Evolutionary conservation across 495 filamentous ascomycete species (phyloP).

Genomic region (Margaritispora aquatica): DNA sequence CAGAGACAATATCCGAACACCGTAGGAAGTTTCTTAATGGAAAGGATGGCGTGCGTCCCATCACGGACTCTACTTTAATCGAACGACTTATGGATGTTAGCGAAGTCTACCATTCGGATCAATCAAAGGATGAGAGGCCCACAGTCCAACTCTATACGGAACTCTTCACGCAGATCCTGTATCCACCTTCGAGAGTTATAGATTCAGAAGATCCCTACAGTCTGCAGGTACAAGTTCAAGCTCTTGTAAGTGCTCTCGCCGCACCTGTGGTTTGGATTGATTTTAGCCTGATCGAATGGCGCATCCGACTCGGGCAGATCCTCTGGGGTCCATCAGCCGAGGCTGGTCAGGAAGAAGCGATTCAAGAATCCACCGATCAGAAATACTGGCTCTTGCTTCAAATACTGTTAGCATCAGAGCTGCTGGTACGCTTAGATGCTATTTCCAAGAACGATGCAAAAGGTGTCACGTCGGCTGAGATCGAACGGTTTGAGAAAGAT

Average conservation of each 20-base stretch:
- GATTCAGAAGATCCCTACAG: conserved; percentile 53
- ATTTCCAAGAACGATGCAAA: conserved; percentile 52
- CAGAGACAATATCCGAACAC: conserved; percentile 35
- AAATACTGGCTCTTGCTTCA: conserved; percentile 78
- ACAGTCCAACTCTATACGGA: conserved; percentile 45
- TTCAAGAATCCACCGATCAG: conserved; percentile 43
- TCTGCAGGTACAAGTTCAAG: conserved; percentile 50
- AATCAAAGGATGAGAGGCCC: conserved; percentile 12
- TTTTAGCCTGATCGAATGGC: conserved; percentile 74
- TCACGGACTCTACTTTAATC: conserved; percentile 45
- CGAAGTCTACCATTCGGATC: conserved; percentile 34
- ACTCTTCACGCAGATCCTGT: conserved; percentile 51
- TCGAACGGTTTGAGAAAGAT: conserved; percentile 48
- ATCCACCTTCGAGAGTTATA: conserved; percentile 49
- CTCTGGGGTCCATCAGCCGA: conserved; percentile 58
- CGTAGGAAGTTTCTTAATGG: conserved; percentile 42
- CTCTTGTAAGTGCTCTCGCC: conserved; percentile 49
- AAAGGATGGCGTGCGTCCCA: conserved; percentile 39
- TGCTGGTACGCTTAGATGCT: conserved; percentile 68
- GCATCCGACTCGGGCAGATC: conserved; percentile 72
- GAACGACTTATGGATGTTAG: conserved; percentile 44
- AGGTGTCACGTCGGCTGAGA: conserved; percentile 45
- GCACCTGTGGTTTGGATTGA: conserved; percentile 63
- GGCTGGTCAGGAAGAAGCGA: conserved; percentile 33
- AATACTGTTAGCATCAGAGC: conserved; percentile 68